Conservation (phyloP, 192 early-diverging fungal species). For the Rhizophagus clarus region DNA sequence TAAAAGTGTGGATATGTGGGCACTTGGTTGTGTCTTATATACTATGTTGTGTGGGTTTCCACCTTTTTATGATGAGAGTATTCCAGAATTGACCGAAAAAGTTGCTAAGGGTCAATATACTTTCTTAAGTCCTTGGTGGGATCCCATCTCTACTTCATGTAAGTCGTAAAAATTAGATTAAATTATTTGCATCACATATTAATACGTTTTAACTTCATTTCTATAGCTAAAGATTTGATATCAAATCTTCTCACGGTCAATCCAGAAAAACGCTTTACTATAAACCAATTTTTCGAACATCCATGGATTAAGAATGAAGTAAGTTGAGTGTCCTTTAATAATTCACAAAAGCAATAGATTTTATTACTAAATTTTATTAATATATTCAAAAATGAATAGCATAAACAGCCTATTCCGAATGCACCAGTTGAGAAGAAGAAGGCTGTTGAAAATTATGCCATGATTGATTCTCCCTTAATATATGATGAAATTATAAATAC, state of each 20-base stretch:
- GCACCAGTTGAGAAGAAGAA: background rate
- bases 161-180: slow-evolving; percentile 4
- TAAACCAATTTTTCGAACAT: slow-evolving; percentile 79
- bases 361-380: background rate
- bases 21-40: slow-evolving; percentile 84
- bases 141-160: slow-evolving; percentile 71
- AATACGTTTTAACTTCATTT: background rate
- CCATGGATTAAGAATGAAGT: slow-evolving; percentile 69
- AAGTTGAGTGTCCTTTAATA: background rate
- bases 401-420: slow-evolving; percentile 24
- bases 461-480: background rate
- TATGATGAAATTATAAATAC: slow-evolving; percentile 1
- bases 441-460: slow-evolving; percentile 5
- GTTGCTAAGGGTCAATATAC: slow-evolving; percentile 82
- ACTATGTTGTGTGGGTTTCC: slow-evolving; percentile 81
- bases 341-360: background rate
- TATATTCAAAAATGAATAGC: background rate
- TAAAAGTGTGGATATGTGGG: slow-evolving; percentile 87
- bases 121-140: slow-evolving; percentile 92
- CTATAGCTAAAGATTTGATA: slow-evolving; percentile 74
- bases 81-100: slow-evolving; percentile 76
- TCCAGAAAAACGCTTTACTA: slow-evolving; percentile 71
- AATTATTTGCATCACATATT: background rate
- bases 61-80: slow-evolving; percentile 83
- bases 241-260: slow-evolving; percentile 68